phyloP scores from a whole-genome alignment of 2,329 filamentous ascomycete species.

The Beauveria pseudobassiana region DNA sequence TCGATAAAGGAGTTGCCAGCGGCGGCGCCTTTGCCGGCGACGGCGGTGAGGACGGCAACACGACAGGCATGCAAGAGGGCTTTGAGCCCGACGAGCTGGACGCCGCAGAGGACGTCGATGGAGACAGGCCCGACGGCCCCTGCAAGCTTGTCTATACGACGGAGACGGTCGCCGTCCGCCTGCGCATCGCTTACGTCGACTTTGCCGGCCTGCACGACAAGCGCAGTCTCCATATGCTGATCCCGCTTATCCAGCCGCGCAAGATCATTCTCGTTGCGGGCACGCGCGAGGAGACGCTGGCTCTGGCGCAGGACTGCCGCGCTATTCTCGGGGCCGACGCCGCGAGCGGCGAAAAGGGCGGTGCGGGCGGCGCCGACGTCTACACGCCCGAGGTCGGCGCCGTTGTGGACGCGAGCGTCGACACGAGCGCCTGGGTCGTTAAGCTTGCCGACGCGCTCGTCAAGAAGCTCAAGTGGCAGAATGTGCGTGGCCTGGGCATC shows the following conservation, averaged over 20 bases:
- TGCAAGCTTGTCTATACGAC: slow-evolving; percentile 64
- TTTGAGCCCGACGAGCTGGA: slow-evolving; percentile 48
- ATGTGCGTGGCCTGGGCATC: slow-evolving; percentile 79
- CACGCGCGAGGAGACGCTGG: slow-evolving; percentile 66
- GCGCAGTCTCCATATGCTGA: slow-evolving; percentile 86
- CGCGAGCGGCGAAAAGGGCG: background rate
- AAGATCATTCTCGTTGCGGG: slow-evolving; percentile 92
- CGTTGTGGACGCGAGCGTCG: slow-evolving; percentile 81
- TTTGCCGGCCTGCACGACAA: slow-evolving; percentile 90
- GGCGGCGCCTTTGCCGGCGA: slow-evolving; percentile 36
- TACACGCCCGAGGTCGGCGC: slow-evolving; percentile 73
- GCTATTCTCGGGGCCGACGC: slow-evolving; percentile 47
- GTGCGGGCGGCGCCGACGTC: slow-evolving; percentile 55
- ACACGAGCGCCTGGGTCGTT: slow-evolving; percentile 95
- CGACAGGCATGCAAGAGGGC: slow-evolving; percentile 24
- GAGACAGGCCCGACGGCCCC: slow-evolving; percentile 52
- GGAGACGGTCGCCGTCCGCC: slow-evolving; percentile 57
- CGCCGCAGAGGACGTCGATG: slow-evolving; percentile 47
- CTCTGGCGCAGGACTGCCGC: slow-evolving; percentile 73
- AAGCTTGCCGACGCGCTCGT: slow-evolving; percentile 81
- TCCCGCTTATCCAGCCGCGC: slow-evolving; percentile 86
- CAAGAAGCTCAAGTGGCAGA: slow-evolving; percentile 88
- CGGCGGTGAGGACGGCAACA: slow-evolving; percentile 17
- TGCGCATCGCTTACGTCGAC: slow-evolving; percentile 81
- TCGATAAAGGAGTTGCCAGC: slow-evolving; percentile 31